phyloP scores from a whole-genome alignment of 805 yeast species.

The Candida argentea region DNA sequence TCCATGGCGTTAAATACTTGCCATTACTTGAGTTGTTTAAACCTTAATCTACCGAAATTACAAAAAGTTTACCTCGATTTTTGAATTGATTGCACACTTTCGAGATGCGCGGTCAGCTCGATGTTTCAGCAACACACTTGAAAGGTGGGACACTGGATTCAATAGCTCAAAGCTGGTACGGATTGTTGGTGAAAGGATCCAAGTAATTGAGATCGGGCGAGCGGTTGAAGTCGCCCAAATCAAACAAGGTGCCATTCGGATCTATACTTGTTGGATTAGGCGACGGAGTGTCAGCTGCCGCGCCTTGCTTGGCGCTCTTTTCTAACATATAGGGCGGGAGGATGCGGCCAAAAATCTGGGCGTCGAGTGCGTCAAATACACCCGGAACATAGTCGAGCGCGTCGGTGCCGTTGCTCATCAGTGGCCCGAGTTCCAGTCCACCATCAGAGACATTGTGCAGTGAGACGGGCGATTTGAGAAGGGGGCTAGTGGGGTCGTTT shows the following conservation, averaged over 20 bases:
- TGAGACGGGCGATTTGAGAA: background rate
- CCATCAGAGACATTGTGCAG: background rate
- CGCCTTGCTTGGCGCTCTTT: slow-evolving; percentile 7
- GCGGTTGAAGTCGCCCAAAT: slow-evolving; percentile 9
- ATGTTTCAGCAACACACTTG: no score
- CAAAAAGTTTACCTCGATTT: no score
- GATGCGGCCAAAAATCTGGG: slow-evolving; percentile 75
- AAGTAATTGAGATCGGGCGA: slow-evolving; percentile 19
- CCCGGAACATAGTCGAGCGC: slow-evolving; percentile 55
- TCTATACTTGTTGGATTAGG: slow-evolving; percentile 3
- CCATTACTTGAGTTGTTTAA: no score
- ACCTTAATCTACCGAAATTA: no score
- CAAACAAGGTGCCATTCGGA: slow-evolving; percentile 12
- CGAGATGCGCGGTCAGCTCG: no score
- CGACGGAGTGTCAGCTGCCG: background rate
- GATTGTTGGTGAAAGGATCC: slow-evolving; percentile 5
- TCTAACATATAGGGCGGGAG: slow-evolving; percentile 76
- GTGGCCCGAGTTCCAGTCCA: background rate
- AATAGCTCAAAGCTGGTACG: no score
- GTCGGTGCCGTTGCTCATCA: background rate
- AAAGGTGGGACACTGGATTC: no score
- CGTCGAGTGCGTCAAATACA: slow-evolving; percentile 74
- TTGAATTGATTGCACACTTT: no score
- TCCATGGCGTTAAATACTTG: no score
- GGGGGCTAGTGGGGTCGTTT: background rate